Percentiles rank a stretch among this genome's conserved stretches.
phyloP scores from a whole-genome alignment of 2,329 filamentous ascomycete species.

The Paraphoma chrysanthemicola region DNA sequence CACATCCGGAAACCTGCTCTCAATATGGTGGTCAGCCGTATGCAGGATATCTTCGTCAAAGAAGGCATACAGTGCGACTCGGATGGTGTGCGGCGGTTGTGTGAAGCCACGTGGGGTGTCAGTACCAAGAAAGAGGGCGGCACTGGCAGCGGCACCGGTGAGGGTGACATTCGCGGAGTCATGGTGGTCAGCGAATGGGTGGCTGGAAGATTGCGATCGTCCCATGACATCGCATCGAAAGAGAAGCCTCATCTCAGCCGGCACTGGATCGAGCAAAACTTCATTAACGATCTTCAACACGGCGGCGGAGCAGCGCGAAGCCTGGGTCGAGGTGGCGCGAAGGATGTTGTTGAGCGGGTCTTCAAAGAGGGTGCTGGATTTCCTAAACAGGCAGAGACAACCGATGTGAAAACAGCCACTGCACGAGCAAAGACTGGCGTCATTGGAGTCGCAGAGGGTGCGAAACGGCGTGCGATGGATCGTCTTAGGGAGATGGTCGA shows the following conservation, averaged over 20 bases:
- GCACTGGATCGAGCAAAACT: conserved; percentile 77
- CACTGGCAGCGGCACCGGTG: conserved; percentile 66
- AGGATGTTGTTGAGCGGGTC: conserved; percentile 78
- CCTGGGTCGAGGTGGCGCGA: conserved; percentile 72
- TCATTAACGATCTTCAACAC: conserved; percentile 71
- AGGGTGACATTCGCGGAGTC: conserved; percentile 79
- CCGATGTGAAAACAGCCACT: conserved; percentile 61
- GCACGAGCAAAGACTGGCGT: conserved; percentile 53
- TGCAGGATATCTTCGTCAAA: conserved; percentile 85
- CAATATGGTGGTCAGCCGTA: conserved; percentile 80
- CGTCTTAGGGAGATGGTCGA: conserved; percentile 78
- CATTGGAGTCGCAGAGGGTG: conserved; percentile 74
- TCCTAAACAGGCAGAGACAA: conserved; percentile 62
- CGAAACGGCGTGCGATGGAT: conserved; percentile 75
- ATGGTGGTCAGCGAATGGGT: conserved; percentile 92
- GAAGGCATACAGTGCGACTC: conserved; percentile 89
- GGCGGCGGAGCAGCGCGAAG: conserved; percentile 76
- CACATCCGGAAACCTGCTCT: conserved; percentile 89
- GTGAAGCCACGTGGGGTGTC: conserved; percentile 84
- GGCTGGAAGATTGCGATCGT: conserved; percentile 69
- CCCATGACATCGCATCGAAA: conserved; percentile 46
- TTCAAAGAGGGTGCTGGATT: conserved; percentile 83
- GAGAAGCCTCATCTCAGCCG: conserved; percentile 65
- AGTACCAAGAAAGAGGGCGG: conserved; percentile 71
- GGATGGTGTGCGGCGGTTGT: conserved; percentile 85